Evolutionary conservation across 352 stramenopile species (phyloP).

Genomic region (Blastocystis sp.): DNA sequence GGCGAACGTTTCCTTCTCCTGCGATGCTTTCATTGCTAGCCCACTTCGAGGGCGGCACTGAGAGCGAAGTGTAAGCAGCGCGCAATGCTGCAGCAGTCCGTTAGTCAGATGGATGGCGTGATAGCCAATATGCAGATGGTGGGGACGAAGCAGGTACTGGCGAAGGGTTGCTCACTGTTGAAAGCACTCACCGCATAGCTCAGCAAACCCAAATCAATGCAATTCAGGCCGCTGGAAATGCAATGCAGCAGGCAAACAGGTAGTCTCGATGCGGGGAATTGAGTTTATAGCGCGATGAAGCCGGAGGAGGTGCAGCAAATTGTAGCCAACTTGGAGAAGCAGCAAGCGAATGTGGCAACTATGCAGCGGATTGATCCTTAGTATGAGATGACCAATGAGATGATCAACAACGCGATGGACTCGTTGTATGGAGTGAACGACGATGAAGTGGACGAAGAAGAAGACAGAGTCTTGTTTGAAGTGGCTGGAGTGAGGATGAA

Average conservation of each 20-base stretch:
- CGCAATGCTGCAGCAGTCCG: not conserved
- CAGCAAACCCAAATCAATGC: not conserved
- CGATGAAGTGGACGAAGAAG: not conserved
- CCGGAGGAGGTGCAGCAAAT: not conserved
- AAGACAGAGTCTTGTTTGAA: not conserved
- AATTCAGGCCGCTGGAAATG: not conserved
- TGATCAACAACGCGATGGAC: not conserved
- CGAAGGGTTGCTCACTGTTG: not conserved
- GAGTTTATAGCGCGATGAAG: not conserved
- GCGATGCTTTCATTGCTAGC: not conserved
- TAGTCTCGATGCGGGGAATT: not conserved
- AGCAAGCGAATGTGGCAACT: not conserved
- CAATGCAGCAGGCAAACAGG: not conserved
- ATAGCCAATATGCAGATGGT: not conserved
- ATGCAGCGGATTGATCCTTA: not conserved
- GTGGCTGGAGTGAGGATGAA: not conserved
- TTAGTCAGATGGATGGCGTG: not conserved
- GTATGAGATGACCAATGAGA: constrained; percentile 6
- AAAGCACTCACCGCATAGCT: not conserved
- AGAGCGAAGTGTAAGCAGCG: not conserved
- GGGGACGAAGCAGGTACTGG: not conserved
- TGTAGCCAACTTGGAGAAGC: not conserved
- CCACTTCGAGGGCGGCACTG: not conserved
- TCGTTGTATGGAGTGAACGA: not conserved
- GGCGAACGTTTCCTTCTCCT: not conserved